Conservation (phyloP, 1,139 yeast genomes). For the Saccharomycopsis phalli region DNA sequence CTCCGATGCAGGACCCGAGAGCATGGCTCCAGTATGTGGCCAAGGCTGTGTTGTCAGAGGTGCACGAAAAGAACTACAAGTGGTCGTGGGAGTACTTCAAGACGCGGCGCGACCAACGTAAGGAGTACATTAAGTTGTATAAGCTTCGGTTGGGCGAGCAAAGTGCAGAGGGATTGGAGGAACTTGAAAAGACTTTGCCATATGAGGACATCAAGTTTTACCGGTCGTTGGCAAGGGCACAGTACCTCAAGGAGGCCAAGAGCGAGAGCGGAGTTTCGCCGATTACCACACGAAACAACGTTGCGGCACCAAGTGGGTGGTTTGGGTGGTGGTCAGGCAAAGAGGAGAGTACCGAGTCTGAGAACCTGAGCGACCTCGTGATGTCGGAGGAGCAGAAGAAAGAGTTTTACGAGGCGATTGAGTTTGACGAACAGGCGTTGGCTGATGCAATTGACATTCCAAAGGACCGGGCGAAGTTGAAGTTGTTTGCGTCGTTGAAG, state of each 20-base stretch:
- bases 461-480: constrained; percentile 59
- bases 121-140: constrained; percentile 62
- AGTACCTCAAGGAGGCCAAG: constrained; percentile 38
- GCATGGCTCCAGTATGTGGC: constrained; percentile 83
- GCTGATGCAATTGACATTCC: constrained; percentile 57
- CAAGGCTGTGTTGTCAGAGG: constrained; percentile 60
- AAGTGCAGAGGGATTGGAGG: constrained; percentile 21
- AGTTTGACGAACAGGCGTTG: constrained; percentile 64
- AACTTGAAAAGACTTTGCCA: constrained; percentile 41
- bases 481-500: constrained; percentile 57
- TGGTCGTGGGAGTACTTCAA: constrained; percentile 88
- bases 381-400: constrained; percentile 63
- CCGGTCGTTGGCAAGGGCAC: constrained; percentile 67
- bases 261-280: constrained; percentile 21
- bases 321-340: constrained; percentile 25
- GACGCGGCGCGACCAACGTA: constrained; percentile 63
- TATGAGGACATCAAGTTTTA: constrained; percentile 81
- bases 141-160: constrained; percentile 38
- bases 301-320: constrained; percentile 25
- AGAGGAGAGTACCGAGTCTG: constrained; percentile 10
- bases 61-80: constrained; percentile 67
- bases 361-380: constrained; percentile 25
- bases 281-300: neutral
- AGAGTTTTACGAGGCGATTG: constrained; percentile 90
- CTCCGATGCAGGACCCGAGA: constrained; percentile 50